These are phyloP conservation scores for Panicum virgatum DNA, from an alignment of 202 grass and related monocot genomes.

Conservation along the genomic window DNA sequence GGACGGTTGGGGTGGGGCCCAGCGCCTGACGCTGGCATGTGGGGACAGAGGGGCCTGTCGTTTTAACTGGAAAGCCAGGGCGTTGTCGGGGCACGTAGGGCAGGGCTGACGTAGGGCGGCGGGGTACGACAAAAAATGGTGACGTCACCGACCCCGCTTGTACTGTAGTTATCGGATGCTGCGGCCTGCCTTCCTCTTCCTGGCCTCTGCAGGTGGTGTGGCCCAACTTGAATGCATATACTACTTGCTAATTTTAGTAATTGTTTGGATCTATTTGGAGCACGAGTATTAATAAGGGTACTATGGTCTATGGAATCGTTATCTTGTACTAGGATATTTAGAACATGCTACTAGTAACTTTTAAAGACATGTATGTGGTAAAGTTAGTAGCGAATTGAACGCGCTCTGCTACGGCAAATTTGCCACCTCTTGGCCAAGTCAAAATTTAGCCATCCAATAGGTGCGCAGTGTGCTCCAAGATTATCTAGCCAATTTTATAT, in stretches of 20 bases:
- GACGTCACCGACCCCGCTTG: not conserved
- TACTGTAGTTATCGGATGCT: not conserved
- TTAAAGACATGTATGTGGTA: not conserved
- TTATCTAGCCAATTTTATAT: not conserved
- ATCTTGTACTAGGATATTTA: not conserved
- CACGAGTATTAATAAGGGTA: not conserved
- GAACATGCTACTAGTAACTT: not conserved
- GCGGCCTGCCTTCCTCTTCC: not conserved
- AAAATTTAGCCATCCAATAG: not conserved
- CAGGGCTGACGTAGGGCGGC: slow-evolving; percentile 74
- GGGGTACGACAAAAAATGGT: slow-evolving; percentile 13
- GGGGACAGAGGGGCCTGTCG: not conserved
- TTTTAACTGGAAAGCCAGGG: not conserved
- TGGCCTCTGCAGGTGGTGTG: not conserved
- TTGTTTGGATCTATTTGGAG: not conserved
- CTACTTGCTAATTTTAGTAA: slow-evolving; percentile 5
- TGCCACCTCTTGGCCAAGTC: not conserved
- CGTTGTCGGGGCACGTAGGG: not conserved
- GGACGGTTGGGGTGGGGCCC: not conserved
- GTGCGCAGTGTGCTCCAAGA: too few species aligned
- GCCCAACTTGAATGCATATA: not conserved
- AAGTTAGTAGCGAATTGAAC: not conserved
- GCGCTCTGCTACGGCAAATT: not conserved
- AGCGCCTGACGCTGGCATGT: not conserved
- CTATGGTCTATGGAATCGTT: not conserved